Percentiles rank a stretch among this genome's conserved stretches.
These are phyloP conservation scores for Ophiocordyceps sinensis DNA, from an alignment of 2,329 filamentous ascomycete genomes.

Conservation along the genomic window DNA sequence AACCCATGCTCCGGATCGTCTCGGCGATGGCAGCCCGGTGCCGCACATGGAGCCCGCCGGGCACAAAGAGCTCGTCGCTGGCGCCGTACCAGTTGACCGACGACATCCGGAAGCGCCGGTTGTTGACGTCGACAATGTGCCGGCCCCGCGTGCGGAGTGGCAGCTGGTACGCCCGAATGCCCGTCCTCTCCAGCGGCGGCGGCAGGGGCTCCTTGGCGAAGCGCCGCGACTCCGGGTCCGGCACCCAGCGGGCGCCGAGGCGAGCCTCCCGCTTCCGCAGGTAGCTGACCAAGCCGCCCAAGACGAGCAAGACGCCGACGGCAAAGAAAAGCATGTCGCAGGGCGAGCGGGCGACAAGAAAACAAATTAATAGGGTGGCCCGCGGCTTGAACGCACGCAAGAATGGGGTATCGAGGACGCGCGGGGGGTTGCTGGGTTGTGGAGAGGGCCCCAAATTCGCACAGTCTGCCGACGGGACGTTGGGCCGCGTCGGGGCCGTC, in stretches of 20 bases:
- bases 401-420: too few relatives aligned
- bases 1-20: constrained; percentile 46
- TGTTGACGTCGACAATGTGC: constrained; percentile 42
- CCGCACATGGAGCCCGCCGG: constrained; percentile 47
- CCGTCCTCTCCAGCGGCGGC: constrained; percentile 24
- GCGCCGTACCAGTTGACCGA: constrained; percentile 61
- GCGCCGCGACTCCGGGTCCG: constrained; percentile 28
- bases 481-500: neutral
- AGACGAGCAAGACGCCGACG: constrained; percentile 13
- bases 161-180: constrained; percentile 33
- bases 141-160: constrained; percentile 46
- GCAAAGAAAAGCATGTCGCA: constrained; percentile 23
- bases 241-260: constrained; percentile 31
- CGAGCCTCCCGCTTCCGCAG: constrained; percentile 29
- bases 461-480: neutral
- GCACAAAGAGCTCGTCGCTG: constrained; percentile 50
- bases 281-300: constrained; percentile 21
- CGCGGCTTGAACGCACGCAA: too few relatives aligned
- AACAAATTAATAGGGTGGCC: too few relatives aligned
- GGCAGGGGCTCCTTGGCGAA: constrained; percentile 35
- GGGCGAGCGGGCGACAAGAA: neutral
- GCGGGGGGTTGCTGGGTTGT: too few relatives aligned
- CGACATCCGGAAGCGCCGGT: constrained; percentile 44
- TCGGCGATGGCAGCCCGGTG: constrained; percentile 46
- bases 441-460: too few relatives aligned